Conservation (phyloP, 805 yeast species). For the Myxozyma kluyveri region DNA sequence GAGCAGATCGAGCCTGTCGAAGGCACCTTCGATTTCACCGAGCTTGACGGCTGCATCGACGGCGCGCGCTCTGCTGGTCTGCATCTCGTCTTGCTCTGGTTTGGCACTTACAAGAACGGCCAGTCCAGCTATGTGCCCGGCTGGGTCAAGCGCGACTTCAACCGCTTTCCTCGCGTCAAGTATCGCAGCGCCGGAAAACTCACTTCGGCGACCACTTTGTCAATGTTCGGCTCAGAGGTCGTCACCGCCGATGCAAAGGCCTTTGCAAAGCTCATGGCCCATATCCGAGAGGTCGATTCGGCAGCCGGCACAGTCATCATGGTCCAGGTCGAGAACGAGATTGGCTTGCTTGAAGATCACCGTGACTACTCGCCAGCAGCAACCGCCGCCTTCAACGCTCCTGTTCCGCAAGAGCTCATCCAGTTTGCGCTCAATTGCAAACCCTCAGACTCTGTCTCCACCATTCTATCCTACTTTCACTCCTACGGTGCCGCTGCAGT, state of each 20-base stretch:
- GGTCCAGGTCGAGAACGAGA: conserved; percentile 28
- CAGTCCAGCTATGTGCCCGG: conserved; percentile 5
- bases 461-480: background rate
- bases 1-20: conserved; percentile 8
- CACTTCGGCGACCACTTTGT: background rate
- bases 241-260: background rate
- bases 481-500: background rate
- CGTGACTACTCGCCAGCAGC: conserved; percentile 11
- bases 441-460: too few relatives aligned
- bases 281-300: background rate
- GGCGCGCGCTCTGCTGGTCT: background rate
- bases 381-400: background rate
- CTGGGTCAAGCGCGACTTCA: conserved; percentile 7
- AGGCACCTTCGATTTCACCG: conserved; percentile 7
- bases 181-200: conserved; percentile 4
- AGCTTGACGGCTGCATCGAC: conserved; percentile 1
- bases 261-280: background rate
- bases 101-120: conserved; percentile 11
- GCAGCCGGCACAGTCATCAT: conserved; percentile 16
- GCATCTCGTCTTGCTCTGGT: conserved; percentile 3
- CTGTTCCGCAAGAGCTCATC: conserved; percentile 9
- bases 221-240: background rate
- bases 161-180: conserved; percentile 2
- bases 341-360: conserved; percentile 3
- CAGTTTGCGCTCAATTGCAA: background rate